phyloP scores from a whole-genome alignment of 768 basidiomycete genomes.

The Brasilioporus rufonigricans region DNA sequence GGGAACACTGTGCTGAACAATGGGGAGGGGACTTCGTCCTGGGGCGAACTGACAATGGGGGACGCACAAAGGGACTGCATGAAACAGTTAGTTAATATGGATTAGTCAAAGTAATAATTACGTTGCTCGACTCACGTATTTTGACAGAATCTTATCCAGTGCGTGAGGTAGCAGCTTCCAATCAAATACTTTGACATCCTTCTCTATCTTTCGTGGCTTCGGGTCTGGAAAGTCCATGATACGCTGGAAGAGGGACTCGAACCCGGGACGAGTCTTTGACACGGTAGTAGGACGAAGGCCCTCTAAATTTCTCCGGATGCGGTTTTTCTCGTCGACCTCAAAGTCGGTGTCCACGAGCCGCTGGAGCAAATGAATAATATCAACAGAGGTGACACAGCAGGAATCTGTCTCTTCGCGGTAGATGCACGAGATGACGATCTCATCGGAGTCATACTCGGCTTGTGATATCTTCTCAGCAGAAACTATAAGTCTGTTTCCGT shows the following conservation, averaged over 20 bases:
- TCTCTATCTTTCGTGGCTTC: slow-evolving; percentile 95
- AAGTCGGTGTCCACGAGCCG: slow-evolving; percentile 70
- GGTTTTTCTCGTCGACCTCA: slow-evolving; percentile 94
- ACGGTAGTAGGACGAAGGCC: slow-evolving; percentile 89
- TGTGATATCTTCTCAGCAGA: slow-evolving; percentile 75
- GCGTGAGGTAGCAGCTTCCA: slow-evolving; percentile 72
- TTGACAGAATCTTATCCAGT: slow-evolving; percentile 75
- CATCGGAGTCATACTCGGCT: slow-evolving; percentile 67
- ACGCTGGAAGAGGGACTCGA: slow-evolving; percentile 86
- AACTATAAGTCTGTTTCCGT: slow-evolving; percentile 73
- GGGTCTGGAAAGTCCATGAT: slow-evolving; percentile 97
- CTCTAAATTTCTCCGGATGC: slow-evolving; percentile 92
- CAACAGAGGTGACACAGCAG: slow-evolving; percentile 92
- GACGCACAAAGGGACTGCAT: slow-evolving; percentile 48
- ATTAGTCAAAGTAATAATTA: background rate
- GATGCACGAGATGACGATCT: slow-evolving; percentile 93
- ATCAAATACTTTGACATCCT: slow-evolving; percentile 88
- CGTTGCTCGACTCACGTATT: slow-evolving; percentile 61
- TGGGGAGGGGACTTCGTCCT: slow-evolving; percentile 28
- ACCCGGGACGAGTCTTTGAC: slow-evolving; percentile 78
- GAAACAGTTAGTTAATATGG: background rate
- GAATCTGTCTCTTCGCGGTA: slow-evolving; percentile 73
- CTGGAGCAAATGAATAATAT: slow-evolving; percentile 92
- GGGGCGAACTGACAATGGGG: slow-evolving; percentile 26
- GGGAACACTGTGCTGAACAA: slow-evolving; percentile 29